Percentiles rank a stretch among this genome's conserved stretches.
Conservation (phyloP, 345 rosid species). For the Bruguiera sexangula region DNA sequence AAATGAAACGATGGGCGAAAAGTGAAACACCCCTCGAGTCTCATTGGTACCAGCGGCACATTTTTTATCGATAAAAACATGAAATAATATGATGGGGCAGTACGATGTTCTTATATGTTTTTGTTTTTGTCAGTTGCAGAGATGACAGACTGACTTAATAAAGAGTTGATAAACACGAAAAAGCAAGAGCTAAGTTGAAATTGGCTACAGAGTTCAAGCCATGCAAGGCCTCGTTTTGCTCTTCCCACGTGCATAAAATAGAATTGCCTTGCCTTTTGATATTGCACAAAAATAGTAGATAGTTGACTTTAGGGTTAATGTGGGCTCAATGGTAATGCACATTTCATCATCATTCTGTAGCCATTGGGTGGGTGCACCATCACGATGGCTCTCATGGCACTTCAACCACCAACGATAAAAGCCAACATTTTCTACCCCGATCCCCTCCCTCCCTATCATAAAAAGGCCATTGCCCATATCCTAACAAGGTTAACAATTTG, state of each 20-base stretch:
- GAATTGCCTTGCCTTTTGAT: background rate
- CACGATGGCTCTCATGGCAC: constrained; percentile 21
- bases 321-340: constrained; percentile 28
- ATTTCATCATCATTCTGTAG: constrained; percentile 41
- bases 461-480: constrained; percentile 2
- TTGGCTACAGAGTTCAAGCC: constrained; percentile 22
- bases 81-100: too few species aligned
- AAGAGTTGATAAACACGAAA: background rate
- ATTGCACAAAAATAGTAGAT: constrained; percentile 9
- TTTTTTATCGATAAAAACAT: background rate
- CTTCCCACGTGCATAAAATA: constrained; percentile 17
- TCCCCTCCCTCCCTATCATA: constrained; percentile 15
- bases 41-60: too few species aligned
- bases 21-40: too few species aligned
- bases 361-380: constrained; percentile 42
- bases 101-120: background rate
- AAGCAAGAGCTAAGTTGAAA: constrained; percentile 7
- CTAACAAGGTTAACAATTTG: background rate
- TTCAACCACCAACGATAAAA: constrained; percentile 23
- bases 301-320: constrained; percentile 42
- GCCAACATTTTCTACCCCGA: constrained; percentile 18
- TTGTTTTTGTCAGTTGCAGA: background rate
- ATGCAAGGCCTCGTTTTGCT: constrained; percentile 19
- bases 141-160: constrained; percentile 10
- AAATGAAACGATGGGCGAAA: too few species aligned